Conservation (phyloP, 305 asterid species). For the Fraxinus sp. region DNA sequence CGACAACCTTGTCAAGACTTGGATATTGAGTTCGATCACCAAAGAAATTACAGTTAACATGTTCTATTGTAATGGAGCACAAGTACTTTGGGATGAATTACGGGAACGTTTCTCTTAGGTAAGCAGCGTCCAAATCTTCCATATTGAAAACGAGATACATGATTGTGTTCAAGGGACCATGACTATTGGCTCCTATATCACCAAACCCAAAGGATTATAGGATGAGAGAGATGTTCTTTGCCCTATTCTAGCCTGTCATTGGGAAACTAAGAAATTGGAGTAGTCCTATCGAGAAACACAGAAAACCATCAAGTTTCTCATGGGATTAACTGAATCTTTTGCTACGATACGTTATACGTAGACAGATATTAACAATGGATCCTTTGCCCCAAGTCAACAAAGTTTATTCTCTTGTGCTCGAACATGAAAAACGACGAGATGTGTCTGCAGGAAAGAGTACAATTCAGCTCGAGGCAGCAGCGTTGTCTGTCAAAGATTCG, state of each 20-base stretch:
- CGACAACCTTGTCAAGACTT: background rate
- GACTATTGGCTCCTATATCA: background rate
- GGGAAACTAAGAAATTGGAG: background rate
- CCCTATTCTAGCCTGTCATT: background rate
- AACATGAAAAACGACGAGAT: background rate
- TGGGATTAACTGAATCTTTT: background rate
- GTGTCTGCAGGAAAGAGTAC: background rate
- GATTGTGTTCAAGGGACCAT: background rate
- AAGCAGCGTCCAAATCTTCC: background rate
- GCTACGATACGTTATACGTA: no score
- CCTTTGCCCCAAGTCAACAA: background rate
- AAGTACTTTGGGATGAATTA: background rate
- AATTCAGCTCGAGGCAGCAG: background rate
- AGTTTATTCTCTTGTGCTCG: background rate
- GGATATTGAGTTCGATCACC: background rate
- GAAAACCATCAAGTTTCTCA: conserved; percentile 4
- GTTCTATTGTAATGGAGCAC: background rate
- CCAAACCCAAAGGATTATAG: conserved; percentile 1
- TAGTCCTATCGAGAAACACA: background rate
- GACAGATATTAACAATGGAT: background rate
- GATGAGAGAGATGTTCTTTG: background rate
- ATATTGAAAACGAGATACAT: background rate
- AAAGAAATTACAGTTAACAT: background rate
- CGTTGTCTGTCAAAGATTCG: background rate
- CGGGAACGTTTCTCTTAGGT: background rate